Base-by-base conservation (phyloP, 2,329 filamentous ascomycete genomes). In the Aspergillus ruber region DNA sequence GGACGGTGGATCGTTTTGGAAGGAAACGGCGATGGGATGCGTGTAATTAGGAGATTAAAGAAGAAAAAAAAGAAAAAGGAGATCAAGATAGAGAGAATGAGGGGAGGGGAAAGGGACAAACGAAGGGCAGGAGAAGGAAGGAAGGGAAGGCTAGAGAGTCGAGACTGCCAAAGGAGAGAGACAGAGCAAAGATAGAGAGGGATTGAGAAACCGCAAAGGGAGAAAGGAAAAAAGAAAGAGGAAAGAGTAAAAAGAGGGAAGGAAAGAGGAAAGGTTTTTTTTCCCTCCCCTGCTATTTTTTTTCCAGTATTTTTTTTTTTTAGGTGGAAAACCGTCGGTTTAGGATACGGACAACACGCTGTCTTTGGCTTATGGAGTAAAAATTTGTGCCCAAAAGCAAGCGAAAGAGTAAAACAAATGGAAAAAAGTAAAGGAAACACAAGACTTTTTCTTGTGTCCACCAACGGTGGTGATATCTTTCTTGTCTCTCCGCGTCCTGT, bases 31-130 rank as follows among this genome's bases (percentile, higher is more conserved):
- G 33, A 35, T 35, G n/a, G 33, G 13, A 6, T 35, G 33, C 6
- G 13, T 35, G 33, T 56, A 43, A 48, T 49, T 43, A 45, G 48
- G 42, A 51, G 54, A 53, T 53, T 51, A 52, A 44, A 46, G 44
- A 58, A 47, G 53, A 48, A 48, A 44, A 47, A 47, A 36, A 43
- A 52, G 55, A 57, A 51, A 54, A 48, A 48, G 43, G 46, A 48
- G 45, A 46, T 38, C 50, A 42, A 42, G 49, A 43, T 23, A n/a
- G 32, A 43, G 47, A 43, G 40, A 47, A 46, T 47, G 49, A 43
- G 47, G 35, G 47, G 32, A 45, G 47, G 44, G 46, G 47, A 50
- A 39, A 20, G 17, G 17, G 46, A 46, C 46, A 50, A 43, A 50
- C 25, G 21, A 51, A 49, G 49, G 46, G 50, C 50, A 48, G 48